These are phyloP conservation scores for Solanum hybrid DNA, from an alignment of 305 asterid species.

Conservation along the genomic window DNA sequence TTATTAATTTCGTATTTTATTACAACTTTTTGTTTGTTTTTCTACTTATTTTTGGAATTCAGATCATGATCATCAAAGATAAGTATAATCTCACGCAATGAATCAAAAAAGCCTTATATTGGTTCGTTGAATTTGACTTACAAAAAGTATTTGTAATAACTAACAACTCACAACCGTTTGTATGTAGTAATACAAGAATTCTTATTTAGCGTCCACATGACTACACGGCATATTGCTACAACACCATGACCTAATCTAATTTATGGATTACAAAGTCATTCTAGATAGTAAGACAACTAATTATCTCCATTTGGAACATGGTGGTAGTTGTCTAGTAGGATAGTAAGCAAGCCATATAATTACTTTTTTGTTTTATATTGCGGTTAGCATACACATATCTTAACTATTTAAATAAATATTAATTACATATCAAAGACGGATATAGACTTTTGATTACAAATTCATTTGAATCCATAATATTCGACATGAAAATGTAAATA, in stretches of 20 bases:
- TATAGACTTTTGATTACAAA: neutral
- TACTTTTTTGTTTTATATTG: neutral
- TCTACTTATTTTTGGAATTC: too few species aligned
- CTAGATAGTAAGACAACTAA: neutral
- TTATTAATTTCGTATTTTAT: too few species aligned
- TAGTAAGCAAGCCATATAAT: neutral
- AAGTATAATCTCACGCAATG: neutral
- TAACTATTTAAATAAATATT: neutral
- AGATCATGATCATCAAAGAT: neutral
- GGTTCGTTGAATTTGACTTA: neutral
- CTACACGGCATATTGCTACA: neutral
- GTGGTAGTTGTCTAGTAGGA: neutral
- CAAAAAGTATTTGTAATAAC: neutral
- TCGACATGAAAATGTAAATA: too few species aligned
- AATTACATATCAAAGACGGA: neutral
- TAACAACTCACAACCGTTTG: neutral
- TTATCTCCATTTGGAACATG: neutral
- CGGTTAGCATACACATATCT: neutral
- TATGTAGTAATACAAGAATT: neutral
- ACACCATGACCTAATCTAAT: neutral
- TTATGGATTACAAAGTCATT: neutral
- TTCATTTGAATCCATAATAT: neutral
- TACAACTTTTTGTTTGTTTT: too few species aligned
- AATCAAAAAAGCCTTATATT: neutral
- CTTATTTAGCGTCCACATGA: neutral